Evolutionary conservation across 192 early-diverging fungal species (phyloP).

Genomic region (Linnemannia elongata): DNA sequence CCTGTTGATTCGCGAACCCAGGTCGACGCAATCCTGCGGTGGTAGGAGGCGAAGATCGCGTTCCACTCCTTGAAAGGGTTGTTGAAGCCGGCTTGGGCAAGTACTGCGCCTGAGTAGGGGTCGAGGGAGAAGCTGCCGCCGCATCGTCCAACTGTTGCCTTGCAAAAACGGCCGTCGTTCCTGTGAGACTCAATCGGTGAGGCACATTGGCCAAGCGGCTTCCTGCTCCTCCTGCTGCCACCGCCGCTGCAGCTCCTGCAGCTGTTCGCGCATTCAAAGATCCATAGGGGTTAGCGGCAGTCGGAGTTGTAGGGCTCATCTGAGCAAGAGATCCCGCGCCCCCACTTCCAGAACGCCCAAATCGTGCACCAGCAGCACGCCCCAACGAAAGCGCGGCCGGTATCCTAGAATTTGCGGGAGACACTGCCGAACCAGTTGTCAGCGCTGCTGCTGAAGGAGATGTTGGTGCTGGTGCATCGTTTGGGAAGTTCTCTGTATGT

Average conservation of each 20-base stretch:
- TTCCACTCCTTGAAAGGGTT: conserved; percentile 2
- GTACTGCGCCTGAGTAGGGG: neutral
- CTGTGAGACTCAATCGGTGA: conserved; percentile 22
- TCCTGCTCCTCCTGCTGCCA: conserved; percentile 1
- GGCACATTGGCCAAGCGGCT: neutral
- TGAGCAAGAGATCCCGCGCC: neutral
- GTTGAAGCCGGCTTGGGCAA: neutral
- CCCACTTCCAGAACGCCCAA: conserved; percentile 33
- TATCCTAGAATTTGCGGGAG: neutral
- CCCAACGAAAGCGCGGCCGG: conserved; percentile 27
- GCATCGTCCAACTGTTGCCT: conserved; percentile 14
- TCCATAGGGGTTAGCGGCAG: conserved; percentile 27
- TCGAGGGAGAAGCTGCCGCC: neutral
- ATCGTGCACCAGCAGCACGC: conserved; percentile 15
- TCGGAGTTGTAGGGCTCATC: conserved; percentile 39
- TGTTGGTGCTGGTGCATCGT: neutral
- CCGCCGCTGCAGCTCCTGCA: neutral
- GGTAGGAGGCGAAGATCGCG: conserved; percentile 24
- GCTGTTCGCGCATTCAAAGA: conserved; percentile 21
- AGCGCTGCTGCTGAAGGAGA: neutral
- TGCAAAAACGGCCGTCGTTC: conserved; percentile 12
- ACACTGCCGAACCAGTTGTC: neutral
- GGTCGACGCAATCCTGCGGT: conserved; percentile 5
- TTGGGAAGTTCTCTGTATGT: neutral
- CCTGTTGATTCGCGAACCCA: neutral